Evolutionary conservation across 768 basidiomycete species (phyloP), one percentile per base, ranked within the genome.

Genomic region (Leccinum ochraceum): DNA sequence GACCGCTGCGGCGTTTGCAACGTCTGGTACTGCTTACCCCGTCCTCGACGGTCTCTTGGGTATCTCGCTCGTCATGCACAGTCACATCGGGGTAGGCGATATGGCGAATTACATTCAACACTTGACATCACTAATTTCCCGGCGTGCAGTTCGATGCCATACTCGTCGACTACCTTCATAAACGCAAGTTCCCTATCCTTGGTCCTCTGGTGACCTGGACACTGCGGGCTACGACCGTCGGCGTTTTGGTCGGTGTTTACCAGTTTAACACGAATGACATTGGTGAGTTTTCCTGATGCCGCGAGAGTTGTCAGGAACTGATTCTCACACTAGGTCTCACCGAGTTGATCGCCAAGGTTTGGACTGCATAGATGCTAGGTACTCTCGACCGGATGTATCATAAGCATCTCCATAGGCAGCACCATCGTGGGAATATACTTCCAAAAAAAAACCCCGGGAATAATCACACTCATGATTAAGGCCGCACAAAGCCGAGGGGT

Each of bases 241-340:
- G 87, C 22, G 86, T 90, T 5, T 81, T 95, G 55, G 86, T 94
- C 50, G 96, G 97, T 16, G 84, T 98, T 6, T 99, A 97, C 79
- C 90, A 97, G 75, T 98, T 98, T 81, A 98, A 98, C 79, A 98
- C 97, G 48, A 94, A 96, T 71, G 96, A 98, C 72, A 87, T 99
- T 63, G 95, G 97, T 97, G 67, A 66, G 91, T 81, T 36, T 34
- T 42, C 5, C 26, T 61, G 13, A 56, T 10, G 61, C 60, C 44
- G 46, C 32, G 32, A 51, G 10, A 55, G 24, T 7, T 51, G 20
- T 6, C 48, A 49, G 34, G 22, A 52, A 37, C 59, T 56, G 22
- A 62, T n/a, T 59, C 42, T 10, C 56, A 57, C 14, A 6, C 39
- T 54, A 95, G 94, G 94, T 67, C 75, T 95, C 56, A 92, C 92